These are phyloP conservation scores for Xylaria grammica DNA, from an alignment of 495 filamentous ascomycete genomes.

Conservation along the genomic window DNA sequence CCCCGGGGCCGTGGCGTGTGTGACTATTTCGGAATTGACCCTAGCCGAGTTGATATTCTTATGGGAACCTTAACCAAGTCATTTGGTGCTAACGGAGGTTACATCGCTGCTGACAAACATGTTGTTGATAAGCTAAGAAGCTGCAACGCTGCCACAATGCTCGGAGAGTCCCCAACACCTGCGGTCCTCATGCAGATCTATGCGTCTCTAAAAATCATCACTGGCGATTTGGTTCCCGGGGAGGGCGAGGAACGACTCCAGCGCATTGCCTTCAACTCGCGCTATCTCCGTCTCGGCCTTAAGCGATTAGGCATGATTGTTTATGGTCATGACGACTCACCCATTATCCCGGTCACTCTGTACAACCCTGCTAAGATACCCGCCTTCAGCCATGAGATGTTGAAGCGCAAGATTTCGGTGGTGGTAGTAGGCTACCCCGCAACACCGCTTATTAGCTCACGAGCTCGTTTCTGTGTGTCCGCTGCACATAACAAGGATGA, in stretches of 20 bases:
- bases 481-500: constrained; percentile 98
- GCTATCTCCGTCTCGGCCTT: constrained; percentile 93
- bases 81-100: constrained; percentile 97
- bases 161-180: constrained; percentile 86
- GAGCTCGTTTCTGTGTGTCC: constrained; percentile 93
- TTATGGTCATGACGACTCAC: constrained; percentile 95
- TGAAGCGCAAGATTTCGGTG: constrained; percentile 95
- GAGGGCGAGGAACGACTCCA: constrained; percentile 96
- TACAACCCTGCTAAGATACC: constrained; percentile 98
- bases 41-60: constrained; percentile 87
- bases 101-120: constrained; percentile 86
- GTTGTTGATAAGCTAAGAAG: constrained; percentile 90
- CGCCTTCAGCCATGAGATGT: constrained; percentile 97
- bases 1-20: constrained; percentile 89
- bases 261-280: constrained; percentile 96
- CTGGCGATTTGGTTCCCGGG: constrained; percentile 82
- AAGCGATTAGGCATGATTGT: constrained; percentile 97
- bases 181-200: constrained; percentile 88
- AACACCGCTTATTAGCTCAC: constrained; percentile 92
- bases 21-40: constrained; percentile 93
- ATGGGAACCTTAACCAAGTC: constrained; percentile 99
- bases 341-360: constrained; percentile 90
- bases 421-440: constrained; percentile 98
- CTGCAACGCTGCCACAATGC: constrained; percentile 84
- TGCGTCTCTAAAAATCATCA: constrained; percentile 82